Evolutionary conservation across 1,284 basidiomycete genomes (phyloP), one percentile per base, ranked within the genome.

Genomic region (Marasmius tenuissimus): DNA sequence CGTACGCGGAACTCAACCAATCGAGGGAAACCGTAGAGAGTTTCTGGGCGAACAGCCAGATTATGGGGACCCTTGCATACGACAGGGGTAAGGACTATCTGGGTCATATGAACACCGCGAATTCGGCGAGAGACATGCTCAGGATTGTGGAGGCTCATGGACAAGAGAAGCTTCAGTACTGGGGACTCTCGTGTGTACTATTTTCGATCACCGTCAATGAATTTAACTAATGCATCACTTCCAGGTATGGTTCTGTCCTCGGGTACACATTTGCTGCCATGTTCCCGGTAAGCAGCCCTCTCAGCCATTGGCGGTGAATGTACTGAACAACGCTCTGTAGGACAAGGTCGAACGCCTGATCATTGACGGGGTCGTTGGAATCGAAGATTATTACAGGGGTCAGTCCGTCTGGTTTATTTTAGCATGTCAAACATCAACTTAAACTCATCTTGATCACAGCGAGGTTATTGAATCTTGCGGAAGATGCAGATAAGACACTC

Each of bases 101-200:
- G 18, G 58, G 63, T 5, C 63, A 68, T 61, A 65, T 73, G 18
- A 64, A 62, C 48, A 72, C 72, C 0, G 71, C 71, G 12, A 48
- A 68, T 14, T 69, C 71, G 4, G 70, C 70, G 10, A 64, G 68
- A 33, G 72, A 73, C 56, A 72, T 73, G 71, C 60, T 72, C 11
- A 47, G 61, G 33, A 72, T 73, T 47, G 65, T 65, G 11, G 59
- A 67, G 42, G 71, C 70, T 6, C 65, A 70, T 58, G 68, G 68
- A 3, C 52, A 34, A 6, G 67, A 69, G 6, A 72, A 70, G 52
- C 42, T 73, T 18, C 64, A 67, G 52, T 73, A 71, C 48, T 72
- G 70, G 70, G 71, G 71, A 11, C 68, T 71, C 61, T 68, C 68
- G 67, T 70, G 61, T 57, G 63, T 61, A 11, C 18, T 2, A n/a